Percentiles rank a stretch among this genome's conserved stretches.
phyloP scores from a whole-genome alignment of 2,329 filamentous ascomycete genomes.

The Pseudodiploospora longispora region DNA sequence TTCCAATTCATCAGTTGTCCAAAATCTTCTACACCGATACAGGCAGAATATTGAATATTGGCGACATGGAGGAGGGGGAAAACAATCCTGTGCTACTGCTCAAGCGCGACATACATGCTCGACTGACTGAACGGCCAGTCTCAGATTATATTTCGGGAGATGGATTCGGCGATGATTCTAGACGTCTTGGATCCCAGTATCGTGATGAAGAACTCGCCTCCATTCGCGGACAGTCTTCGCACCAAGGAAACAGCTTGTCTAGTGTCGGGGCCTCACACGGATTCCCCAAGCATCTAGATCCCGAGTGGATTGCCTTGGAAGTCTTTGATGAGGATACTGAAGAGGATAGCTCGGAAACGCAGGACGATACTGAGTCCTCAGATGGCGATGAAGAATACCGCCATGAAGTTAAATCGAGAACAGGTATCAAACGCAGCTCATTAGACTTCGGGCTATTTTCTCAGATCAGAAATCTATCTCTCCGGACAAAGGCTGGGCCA shows the following conservation, averaged over 20 bases:
- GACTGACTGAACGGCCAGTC: constrained; percentile 37
- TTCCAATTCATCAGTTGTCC: constrained; percentile 56
- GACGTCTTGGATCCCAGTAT: not conserved
- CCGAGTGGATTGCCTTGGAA: constrained; percentile 87
- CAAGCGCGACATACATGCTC: constrained; percentile 20
- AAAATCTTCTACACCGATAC: constrained; percentile 94
- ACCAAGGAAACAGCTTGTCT: not conserved
- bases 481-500: constrained; percentile 15
- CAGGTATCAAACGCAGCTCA: constrained; percentile 15
- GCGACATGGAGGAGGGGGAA: constrained; percentile 40
- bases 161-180: not conserved
- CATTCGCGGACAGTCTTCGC: constrained; percentile 32
- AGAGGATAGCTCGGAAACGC: constrained; percentile 17
- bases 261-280: constrained; percentile 6
- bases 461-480: constrained; percentile 32
- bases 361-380: constrained; percentile 33
- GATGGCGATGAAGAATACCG: constrained; percentile 20
- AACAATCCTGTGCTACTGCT: constrained; percentile 27
- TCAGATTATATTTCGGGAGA: not conserved
- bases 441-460: constrained; percentile 31
- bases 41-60: constrained; percentile 79
- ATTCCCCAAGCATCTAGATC: constrained; percentile 68
- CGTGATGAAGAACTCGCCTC: constrained; percentile 30
- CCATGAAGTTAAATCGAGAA: constrained; percentile 7
- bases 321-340: constrained; percentile 62